Conservation (phyloP, 225 moss, liverwort and hornwort genomes). For the Straminergon stramineum region DNA sequence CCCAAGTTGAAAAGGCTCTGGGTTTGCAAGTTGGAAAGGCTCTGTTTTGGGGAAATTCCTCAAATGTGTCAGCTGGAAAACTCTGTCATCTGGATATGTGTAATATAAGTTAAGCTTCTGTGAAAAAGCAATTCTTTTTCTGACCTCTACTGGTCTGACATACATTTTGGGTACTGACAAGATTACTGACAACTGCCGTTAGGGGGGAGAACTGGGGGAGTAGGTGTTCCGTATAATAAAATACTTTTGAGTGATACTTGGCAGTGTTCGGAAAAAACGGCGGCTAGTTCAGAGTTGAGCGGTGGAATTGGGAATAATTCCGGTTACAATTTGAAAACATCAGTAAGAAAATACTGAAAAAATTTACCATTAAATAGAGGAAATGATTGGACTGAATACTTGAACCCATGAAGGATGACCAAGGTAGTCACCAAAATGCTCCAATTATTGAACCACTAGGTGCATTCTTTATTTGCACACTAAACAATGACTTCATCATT, state of each 20-base stretch:
- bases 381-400: accelerated
- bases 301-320: not conserved
- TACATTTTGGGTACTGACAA: not conserved
- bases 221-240: too few species aligned
- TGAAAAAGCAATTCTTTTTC: not conserved
- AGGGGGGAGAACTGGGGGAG: not conserved
- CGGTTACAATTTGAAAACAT: not conserved
- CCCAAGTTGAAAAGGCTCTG: not conserved
- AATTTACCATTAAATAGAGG: not conserved
- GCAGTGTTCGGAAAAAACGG: not conserved
- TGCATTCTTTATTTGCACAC: too few species aligned
- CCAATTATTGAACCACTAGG: too few species aligned
- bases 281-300: too few species aligned
- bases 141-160: not conserved
- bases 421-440: too few species aligned
- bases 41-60: not conserved
- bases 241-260: too few species aligned
- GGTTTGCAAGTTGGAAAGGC: not conserved
- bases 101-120: not conserved
- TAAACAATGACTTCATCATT: too few species aligned
- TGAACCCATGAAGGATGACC: too few species aligned
- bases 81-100: not conserved
- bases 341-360: accelerated
- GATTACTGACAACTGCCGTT: not conserved
- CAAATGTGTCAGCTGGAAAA: not conserved